These are phyloP conservation scores for Bifiguratus adelaidae DNA, from an alignment of 192 early-diverging fungal genomes.

Conservation along the genomic window DNA sequence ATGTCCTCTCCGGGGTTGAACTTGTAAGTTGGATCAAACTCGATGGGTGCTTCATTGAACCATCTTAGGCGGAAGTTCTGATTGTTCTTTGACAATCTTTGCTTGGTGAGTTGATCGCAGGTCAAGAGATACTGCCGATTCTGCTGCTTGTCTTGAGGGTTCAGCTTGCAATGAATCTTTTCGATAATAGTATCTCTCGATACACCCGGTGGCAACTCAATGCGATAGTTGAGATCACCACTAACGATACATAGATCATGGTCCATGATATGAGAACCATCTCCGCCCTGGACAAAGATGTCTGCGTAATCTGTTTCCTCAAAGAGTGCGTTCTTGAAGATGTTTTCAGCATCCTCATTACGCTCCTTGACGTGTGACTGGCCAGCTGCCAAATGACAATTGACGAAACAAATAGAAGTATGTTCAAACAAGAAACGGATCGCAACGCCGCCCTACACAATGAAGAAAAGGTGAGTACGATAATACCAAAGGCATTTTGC, in stretches of 20 bases:
- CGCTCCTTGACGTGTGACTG: slow-evolving; percentile 60
- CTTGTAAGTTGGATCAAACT: slow-evolving; percentile 96
- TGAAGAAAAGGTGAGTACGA: not conserved
- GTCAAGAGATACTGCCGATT: slow-evolving; percentile 47
- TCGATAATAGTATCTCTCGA: slow-evolving; percentile 52
- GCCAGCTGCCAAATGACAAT: slow-evolving; percentile 79
- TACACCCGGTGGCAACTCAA: slow-evolving; percentile 57
- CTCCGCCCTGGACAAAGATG: slow-evolving; percentile 69
- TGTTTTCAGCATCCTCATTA: slow-evolving; percentile 61
- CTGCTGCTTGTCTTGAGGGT: slow-evolving; percentile 24
- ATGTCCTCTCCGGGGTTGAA: slow-evolving; percentile 75
- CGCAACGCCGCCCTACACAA: slow-evolving; percentile 59
- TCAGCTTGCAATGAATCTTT: slow-evolving; percentile 12
- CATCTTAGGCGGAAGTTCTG: slow-evolving; percentile 63
- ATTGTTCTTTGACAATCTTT: slow-evolving; percentile 28
- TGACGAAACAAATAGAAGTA: slow-evolving; percentile 76
- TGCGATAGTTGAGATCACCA: slow-evolving; percentile 97
- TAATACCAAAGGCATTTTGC: not conserved
- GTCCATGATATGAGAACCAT: slow-evolving; percentile 77
- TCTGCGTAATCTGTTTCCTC: slow-evolving; percentile 20
- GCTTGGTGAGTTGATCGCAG: slow-evolving; percentile 50
- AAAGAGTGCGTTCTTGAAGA: slow-evolving; percentile 38
- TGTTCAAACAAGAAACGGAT: slow-evolving; percentile 67
- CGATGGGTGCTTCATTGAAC: slow-evolving; percentile 67
- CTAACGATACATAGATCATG: slow-evolving; percentile 63